Evolutionary conservation across 495 filamentous ascomycete genomes (phyloP).

Genomic region (Aspergillus conjunctus): DNA sequence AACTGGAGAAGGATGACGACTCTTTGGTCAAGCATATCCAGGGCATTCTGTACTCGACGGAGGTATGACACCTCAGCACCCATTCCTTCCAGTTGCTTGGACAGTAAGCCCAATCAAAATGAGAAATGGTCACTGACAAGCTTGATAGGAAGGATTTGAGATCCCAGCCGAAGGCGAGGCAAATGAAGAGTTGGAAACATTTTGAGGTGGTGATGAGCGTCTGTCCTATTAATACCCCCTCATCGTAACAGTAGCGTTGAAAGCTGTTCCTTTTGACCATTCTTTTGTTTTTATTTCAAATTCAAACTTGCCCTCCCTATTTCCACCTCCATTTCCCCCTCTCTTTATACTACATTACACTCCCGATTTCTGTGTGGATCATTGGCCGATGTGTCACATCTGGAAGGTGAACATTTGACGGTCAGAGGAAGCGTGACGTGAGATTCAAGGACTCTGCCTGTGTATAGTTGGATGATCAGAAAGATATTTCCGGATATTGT

Average conservation of each 20-base stretch:
- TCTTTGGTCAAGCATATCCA: constrained; percentile 92
- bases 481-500: not conserved
- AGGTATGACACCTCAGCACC: constrained; percentile 52
- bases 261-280: constrained; percentile 2
- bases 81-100: not conserved
- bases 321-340: constrained; percentile 5
- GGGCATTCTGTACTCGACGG: constrained; percentile 94
- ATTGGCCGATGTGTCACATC: constrained; percentile 10
- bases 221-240: constrained; percentile 32
- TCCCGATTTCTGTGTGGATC: constrained; percentile 10
- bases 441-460: not conserved
- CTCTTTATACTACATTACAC: constrained; percentile 11
- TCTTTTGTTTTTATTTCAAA: not conserved
- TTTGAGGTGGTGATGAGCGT: constrained; percentile 33
- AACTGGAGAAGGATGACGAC: constrained; percentile 90
- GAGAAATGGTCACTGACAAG: constrained; percentile 9
- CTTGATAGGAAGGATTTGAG: constrained; percentile 54
- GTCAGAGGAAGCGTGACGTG: constrained; percentile 5
- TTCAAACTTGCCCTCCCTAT: not conserved
- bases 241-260: constrained; percentile 24
- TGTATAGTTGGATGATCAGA: constrained; percentile 15
- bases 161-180: constrained; percentile 46
- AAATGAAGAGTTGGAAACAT: constrained; percentile 54
- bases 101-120: too few species aligned
- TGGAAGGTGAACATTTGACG: constrained; percentile 13